Percentiles rank a stretch among this genome's conserved stretches.
Evolutionary conservation across 2,329 filamentous ascomycete genomes (phyloP).

Genomic region (Aspergillus spinulosporus): DNA sequence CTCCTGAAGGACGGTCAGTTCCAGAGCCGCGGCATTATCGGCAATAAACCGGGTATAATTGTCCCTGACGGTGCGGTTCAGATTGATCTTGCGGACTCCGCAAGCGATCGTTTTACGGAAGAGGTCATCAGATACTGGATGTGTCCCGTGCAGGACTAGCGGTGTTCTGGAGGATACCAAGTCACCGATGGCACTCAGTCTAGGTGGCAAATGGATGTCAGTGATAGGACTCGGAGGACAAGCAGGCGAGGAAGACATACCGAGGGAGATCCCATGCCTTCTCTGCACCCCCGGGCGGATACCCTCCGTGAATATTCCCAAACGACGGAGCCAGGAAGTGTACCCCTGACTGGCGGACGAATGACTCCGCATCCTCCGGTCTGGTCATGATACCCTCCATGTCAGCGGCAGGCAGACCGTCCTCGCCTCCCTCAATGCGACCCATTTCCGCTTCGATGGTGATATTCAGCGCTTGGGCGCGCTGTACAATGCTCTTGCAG

Average conservation of each 20-base stretch:
- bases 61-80: constrained; percentile 28
- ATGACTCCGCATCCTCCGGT: constrained; percentile 64
- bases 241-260: constrained; percentile 1
- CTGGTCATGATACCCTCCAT: constrained; percentile 63
- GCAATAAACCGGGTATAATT: constrained; percentile 25
- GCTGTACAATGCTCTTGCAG: constrained; percentile 56
- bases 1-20: constrained; percentile 16
- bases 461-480: constrained; percentile 40
- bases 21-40: constrained; percentile 15
- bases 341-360: constrained; percentile 63
- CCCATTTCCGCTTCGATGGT: constrained; percentile 68
- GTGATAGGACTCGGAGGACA: too few relatives aligned
- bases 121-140: constrained; percentile 24
- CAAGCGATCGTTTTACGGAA: constrained; percentile 19
- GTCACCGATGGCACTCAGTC: constrained; percentile 15
- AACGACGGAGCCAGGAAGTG: constrained; percentile 65
- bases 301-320: constrained; percentile 22
- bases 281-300: constrained; percentile 27
- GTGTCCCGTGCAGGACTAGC: constrained; percentile 25
- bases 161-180: constrained; percentile 13
- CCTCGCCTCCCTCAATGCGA: constrained; percentile 68
- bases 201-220: background rate
- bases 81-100: constrained; percentile 28
- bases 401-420: constrained; percentile 66
- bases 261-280: constrained; percentile 14